Percentiles rank a stretch among this genome's conserved stretches.
Conservation (phyloP, 345 rosid species). For the Aurinia saxatilis region DNA sequence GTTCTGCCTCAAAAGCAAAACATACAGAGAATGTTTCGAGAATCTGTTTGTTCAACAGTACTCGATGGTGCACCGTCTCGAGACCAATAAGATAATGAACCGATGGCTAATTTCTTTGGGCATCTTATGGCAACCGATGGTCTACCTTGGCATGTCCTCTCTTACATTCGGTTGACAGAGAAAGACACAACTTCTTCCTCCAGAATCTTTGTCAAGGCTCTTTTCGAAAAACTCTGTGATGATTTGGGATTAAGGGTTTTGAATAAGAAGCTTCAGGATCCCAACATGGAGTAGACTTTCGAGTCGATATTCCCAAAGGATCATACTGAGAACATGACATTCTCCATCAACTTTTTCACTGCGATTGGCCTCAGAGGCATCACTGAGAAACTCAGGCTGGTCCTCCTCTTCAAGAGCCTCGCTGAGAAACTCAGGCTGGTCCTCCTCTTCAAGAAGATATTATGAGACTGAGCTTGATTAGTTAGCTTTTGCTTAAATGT, state of each 20-base stretch:
- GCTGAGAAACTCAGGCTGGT: no score
- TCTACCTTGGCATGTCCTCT: conserved; percentile 60
- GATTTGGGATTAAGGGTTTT: conserved; percentile 49
- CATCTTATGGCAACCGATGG: conserved; percentile 60
- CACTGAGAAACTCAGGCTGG: conserved; percentile 52
- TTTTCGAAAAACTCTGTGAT: conserved; percentile 61
- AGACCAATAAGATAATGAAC: conserved; percentile 54
- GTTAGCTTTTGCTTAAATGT: no score
- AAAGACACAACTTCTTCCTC: conserved; percentile 72
- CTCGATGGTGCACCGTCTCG: conserved; percentile 65
- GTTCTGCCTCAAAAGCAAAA: conserved; percentile 62
- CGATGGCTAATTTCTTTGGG: conserved; percentile 68
- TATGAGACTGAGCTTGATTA: no score
- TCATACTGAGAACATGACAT: conserved; percentile 50
- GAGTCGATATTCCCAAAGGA: conserved; percentile 69
- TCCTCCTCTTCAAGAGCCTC: conserved; percentile 12
- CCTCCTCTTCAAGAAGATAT: no score
- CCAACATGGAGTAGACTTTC: conserved; percentile 42
- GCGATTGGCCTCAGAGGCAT: conserved; percentile 69
- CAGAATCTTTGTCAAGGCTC: conserved; percentile 65
- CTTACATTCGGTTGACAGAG: conserved; percentile 52
- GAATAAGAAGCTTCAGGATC: conserved; percentile 55
- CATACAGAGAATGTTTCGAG: conserved; percentile 60
- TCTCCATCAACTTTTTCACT: conserved; percentile 71
- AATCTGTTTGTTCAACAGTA: conserved; percentile 65